Evolutionary conservation across 805 yeast species (phyloP).

Genomic region (Candida ovalis): DNA sequence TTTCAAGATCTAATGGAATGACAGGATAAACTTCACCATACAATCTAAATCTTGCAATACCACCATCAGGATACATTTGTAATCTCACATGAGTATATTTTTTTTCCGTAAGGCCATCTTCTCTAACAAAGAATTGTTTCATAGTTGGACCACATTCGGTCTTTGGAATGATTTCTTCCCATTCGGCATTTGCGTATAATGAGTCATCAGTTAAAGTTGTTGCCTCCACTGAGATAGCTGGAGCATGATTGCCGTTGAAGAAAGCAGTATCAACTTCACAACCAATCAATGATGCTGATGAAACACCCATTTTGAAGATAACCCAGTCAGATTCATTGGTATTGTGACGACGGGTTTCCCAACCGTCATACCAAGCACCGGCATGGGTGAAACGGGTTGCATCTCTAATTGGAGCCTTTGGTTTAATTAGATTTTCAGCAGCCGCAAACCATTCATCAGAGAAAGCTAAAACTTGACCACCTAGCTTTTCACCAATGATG

Average conservation of each 20-base stretch:
- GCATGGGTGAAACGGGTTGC: slow-evolving; percentile 73
- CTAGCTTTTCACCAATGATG: slow-evolving; percentile 79
- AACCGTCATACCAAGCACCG: slow-evolving; percentile 98
- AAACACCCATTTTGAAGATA: slow-evolving; percentile 75
- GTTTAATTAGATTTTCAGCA: slow-evolving; percentile 81
- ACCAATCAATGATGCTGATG: slow-evolving; percentile 73
- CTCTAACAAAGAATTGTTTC: slow-evolving; percentile 75
- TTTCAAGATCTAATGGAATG: slow-evolving; percentile 42
- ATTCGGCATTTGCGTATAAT: slow-evolving; percentile 36
- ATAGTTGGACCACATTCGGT: slow-evolving; percentile 87
- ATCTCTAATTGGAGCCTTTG: slow-evolving; percentile 76
- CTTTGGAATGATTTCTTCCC: slow-evolving; percentile 71
- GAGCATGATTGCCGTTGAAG: slow-evolving; percentile 95
- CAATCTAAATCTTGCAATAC: slow-evolving; percentile 89
- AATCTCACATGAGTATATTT: slow-evolving; percentile 77
- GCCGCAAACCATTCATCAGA: slow-evolving; percentile 97
- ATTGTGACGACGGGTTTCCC: slow-evolving; percentile 98
- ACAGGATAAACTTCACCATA: slow-evolving; percentile 84
- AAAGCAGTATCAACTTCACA: slow-evolving; percentile 91
- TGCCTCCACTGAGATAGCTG: slow-evolving; percentile 82
- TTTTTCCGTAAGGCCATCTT: slow-evolving; percentile 46
- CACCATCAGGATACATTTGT: slow-evolving; percentile 97
- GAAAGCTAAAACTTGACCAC: slow-evolving; percentile 64
- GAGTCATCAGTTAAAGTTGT: slow-evolving; percentile 35
- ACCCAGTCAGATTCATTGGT: slow-evolving; percentile 85